A percentile compares a stretch with the other conserved stretches of the same genome.
Evolutionary conservation across 371 early-diverging fungal species (phyloP).

Genomic region (Mucor velutinosus): DNA sequence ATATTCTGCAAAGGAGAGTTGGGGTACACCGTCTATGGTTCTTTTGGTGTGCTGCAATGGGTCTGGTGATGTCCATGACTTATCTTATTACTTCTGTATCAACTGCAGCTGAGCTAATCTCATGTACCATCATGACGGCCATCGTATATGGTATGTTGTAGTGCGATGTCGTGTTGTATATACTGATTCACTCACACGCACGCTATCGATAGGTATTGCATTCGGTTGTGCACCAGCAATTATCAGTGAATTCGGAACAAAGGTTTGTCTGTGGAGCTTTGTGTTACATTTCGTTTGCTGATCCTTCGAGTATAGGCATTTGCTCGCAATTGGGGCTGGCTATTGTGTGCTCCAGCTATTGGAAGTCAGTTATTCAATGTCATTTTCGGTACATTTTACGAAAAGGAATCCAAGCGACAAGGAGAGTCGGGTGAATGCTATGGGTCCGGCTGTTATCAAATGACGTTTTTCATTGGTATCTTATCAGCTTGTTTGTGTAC

Average conservation of each 20-base stretch:
- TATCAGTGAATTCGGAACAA: conserved; percentile 44
- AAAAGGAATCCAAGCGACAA: conserved; percentile 32
- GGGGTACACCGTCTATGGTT: conserved; percentile 49
- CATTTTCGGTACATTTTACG: conserved; percentile 45
- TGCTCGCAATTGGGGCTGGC: conserved; percentile 53
- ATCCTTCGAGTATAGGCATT: conserved; percentile 28
- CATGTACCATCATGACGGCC: conserved; percentile 38
- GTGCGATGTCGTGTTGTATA: neutral
- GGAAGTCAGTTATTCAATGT: conserved; percentile 48
- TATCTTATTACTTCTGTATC: conserved; percentile 15
- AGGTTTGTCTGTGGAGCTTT: conserved; percentile 23
- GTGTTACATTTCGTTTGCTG: conserved; percentile 14
- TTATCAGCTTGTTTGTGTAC: conserved; percentile 22
- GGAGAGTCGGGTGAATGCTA: conserved; percentile 26
- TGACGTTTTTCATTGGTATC: conserved; percentile 33
- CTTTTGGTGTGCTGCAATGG: conserved; percentile 32
- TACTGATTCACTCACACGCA: neutral
- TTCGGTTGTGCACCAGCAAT: conserved; percentile 50
- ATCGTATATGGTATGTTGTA: conserved; percentile 31
- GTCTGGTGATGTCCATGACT: conserved; percentile 10
- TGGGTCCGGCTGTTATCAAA: conserved; percentile 34
- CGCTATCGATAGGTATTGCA: conserved; percentile 2
- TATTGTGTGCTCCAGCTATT: conserved; percentile 50
- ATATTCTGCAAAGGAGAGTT: conserved; percentile 39
- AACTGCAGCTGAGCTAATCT: conserved; percentile 23